Base-by-base conservation (phyloP, 352 stramenopile species). In the Phytophthora europaea region DNA sequence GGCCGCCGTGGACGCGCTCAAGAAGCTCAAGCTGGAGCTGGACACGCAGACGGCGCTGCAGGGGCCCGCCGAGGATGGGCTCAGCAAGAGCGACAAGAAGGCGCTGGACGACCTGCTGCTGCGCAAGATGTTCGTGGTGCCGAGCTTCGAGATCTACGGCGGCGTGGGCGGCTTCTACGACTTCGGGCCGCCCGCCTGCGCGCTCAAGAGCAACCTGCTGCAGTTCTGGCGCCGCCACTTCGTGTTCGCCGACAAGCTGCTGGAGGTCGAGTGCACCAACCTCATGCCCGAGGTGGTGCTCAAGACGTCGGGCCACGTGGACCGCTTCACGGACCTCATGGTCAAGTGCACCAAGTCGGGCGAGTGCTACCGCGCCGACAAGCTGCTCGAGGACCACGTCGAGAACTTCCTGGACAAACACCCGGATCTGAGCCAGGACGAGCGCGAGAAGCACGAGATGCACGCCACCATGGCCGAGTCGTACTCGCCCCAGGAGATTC, bases 311-410 rank as follows among this genome's bases (percentile, higher is more conserved):
- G 98, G 98, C 52, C 98, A 99, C 79, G 98, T 99, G 43, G 98
- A 99, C 79, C 96, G 97, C 36, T 99, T 99, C 79, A 99, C 98
- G 56, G 98, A 99, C 86, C 88, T 99, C 22, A 99, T 99, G 98
- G 98, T 99, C 52, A 99, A 99, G 79, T 98, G 99, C 86, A 91
- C 84, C 64, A 97, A 97, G 66, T 99, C 94, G 65, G 97, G 97
- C 33, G 97, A 99, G 75, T 99, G 98, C 80, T 99, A 99, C 81
- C 95, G 98, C 69, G 98, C 98, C n/a, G 98, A 99, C 86, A 99
- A 99, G 88, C 84, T 99, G 60, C 88, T 99, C 10, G 98, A 99
- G 78, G 98, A 99, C 87, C 90, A 98, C 73, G 99, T 99, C 65
- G 98, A 99, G 79, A 91, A 98, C 73, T 91, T 99, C 47, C 75